Base-by-base conservation (phyloP, 2,329 filamentous ascomycete genomes). In the Dothideomycetidae sp. region DNA sequence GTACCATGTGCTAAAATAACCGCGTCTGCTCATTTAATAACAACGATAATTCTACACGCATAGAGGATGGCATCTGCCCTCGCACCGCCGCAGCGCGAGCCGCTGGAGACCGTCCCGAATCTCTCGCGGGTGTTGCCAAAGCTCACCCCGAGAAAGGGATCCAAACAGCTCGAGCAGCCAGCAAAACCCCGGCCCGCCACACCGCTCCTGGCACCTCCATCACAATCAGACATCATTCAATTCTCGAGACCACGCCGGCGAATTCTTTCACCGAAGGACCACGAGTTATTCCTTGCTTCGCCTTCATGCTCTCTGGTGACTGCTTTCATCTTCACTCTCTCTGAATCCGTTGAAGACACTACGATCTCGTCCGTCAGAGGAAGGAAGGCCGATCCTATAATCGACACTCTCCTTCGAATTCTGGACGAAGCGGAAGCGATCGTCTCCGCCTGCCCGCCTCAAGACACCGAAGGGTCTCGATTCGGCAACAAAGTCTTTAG, bases 401-500 rank as follows among this genome's bases (percentile, higher is more conserved):
- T 92, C 37, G 63, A 64, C 41, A 67, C 70, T 10, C 71, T 96
- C 19, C 57, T 92, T 28, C 53, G 58, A 11, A 73, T 94, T 13
- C 67, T 98, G 9, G 69, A 78, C 21, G 69, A 77, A 37, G 73
- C 81, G 5, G 75, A 83, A 37, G 57, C 63, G 4, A 65, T 88
- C 1, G 68, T 93, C 4, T 61, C 67, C 10, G 62, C 69, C 36
- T 77, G 79, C 36, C 90, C 90, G 1, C 78, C 90, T 1, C 70
- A 88, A 47, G 85, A 96, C 45, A 81, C 86, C 32, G 79, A 75
- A 18, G 85, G 85, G 31, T 93, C 85, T 5, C 73, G 90, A 16
- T 98, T 98, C 56, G 92, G 90, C 32, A 98, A 98, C 61, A 86
- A 85, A 48, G 75, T 81, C 2, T 98, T 98, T 61, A 75, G 84